A percentile compares a stretch with the other conserved stretches of the same genome.
These are phyloP conservation scores for Aureobasidium uvarum DNA, from an alignment of 2,329 filamentous ascomycete genomes.

Conservation along the genomic window DNA sequence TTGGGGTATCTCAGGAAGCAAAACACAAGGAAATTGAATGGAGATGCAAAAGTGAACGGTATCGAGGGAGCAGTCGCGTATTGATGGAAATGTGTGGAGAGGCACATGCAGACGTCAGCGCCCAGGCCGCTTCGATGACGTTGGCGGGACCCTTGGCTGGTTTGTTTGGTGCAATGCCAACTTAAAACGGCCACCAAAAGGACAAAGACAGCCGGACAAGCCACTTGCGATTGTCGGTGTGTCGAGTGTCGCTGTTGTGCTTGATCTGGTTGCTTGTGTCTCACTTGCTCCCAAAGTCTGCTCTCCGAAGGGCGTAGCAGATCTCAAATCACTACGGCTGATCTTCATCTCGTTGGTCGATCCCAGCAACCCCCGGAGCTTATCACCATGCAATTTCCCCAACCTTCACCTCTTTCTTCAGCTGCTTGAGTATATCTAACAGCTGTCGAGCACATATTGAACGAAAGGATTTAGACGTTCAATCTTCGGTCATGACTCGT, in stretches of 20 bases:
- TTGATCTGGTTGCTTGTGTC: conserved; percentile 11
- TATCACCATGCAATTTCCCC: conserved; percentile 11
- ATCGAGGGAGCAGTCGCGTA: conserved; percentile 3
- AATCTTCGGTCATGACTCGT: not conserved
- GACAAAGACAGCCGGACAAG: conserved; percentile 12
- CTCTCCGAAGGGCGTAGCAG: not conserved
- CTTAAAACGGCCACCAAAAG: not conserved
- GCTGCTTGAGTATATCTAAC: not conserved
- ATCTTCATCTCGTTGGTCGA: conserved; percentile 22
- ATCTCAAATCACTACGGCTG: conserved; percentile 24
- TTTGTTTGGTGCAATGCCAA: conserved; percentile 5
- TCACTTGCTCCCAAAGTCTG: conserved; percentile 14
- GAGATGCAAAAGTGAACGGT: not conserved
- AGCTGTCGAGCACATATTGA: not conserved
- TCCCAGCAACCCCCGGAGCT: not conserved
- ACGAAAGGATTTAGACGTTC: too few relatives aligned
- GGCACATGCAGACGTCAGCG: not conserved
- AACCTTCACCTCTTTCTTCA: not conserved
- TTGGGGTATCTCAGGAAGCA: conserved; percentile 1
- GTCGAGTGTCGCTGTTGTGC: conserved; percentile 2
- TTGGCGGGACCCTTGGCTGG: conserved; percentile 11
- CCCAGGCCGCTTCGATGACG: conserved; percentile 4
- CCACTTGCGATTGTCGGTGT: conserved; percentile 21
- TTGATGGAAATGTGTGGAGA: conserved; percentile 20
- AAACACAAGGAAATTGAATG: not conserved